Evolutionary conservation across 2,329 filamentous ascomycete genomes (phyloP).

Genomic region (Neonectria neomacrospora): DNA sequence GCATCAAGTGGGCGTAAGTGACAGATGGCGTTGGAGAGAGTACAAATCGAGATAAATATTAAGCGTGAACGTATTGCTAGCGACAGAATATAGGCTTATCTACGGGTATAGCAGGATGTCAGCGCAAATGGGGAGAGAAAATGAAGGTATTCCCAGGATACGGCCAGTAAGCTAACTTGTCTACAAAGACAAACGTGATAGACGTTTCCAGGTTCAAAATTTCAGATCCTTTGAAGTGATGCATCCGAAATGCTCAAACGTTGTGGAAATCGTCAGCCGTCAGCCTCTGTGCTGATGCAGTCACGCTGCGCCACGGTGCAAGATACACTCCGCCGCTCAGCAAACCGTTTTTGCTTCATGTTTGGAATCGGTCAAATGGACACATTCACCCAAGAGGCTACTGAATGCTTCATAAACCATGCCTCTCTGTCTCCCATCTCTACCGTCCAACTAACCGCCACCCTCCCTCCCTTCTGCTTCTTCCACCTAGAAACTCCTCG

Average conservation of each 20-base stretch:
- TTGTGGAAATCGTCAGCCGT: not conserved
- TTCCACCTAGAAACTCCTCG: not conserved
- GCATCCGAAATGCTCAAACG: not conserved
- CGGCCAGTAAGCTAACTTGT: not conserved
- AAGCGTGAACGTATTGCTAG: too few relatives aligned
- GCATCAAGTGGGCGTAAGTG: too few relatives aligned
- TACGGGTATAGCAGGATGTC: too few relatives aligned
- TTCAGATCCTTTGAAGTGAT: not conserved
- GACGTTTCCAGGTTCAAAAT: not conserved
- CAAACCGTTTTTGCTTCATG: not conserved
- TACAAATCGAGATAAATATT: too few relatives aligned
- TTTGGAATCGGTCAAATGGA: not conserved
- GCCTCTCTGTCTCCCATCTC: not conserved
- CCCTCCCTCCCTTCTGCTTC: not conserved
- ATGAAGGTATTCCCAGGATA: not conserved
- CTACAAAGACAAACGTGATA: not conserved
- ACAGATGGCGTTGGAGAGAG: too few relatives aligned
- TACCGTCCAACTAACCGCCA: not conserved
- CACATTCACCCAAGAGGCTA: not conserved
- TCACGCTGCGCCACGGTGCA: not conserved
- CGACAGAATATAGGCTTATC: too few relatives aligned
- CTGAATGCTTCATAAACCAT: not conserved
- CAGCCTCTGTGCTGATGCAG: not conserved
- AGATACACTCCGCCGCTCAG: not conserved
- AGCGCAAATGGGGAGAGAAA: too few relatives aligned